A percentile compares a stretch with the other conserved stretches of the same genome.
Conservation (phyloP, 257 asterid genomes). For the Oldenlandia corymbosa region DNA sequence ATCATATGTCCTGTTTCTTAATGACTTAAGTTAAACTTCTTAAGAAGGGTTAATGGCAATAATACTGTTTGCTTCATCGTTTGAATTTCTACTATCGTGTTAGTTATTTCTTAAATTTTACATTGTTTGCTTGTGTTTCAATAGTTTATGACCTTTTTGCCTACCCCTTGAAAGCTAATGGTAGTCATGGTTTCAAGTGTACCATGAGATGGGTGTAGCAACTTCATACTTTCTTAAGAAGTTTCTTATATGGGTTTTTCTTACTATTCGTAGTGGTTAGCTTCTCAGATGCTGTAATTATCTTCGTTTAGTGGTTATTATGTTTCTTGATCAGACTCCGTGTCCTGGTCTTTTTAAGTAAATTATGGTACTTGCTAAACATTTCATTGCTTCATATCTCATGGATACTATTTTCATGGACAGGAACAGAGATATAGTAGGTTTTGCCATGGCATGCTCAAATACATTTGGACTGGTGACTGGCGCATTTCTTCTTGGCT, state of each 20-base stretch:
- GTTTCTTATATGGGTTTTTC: background rate
- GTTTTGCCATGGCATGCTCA: conserved; percentile 98
- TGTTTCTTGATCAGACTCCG: background rate
- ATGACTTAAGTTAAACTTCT: background rate
- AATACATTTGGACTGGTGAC: conserved; percentile 99
- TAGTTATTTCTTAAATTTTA: too few relatives aligned
- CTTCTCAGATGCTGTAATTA: background rate
- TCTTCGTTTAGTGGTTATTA: background rate
- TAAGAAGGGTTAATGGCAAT: background rate
- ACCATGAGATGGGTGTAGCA: background rate
- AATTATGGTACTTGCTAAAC: background rate
- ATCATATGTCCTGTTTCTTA: background rate
- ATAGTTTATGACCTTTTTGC: background rate
- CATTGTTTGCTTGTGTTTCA: background rate
- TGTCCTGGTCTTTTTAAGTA: background rate
- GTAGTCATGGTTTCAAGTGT: background rate
- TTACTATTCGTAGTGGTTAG: background rate
- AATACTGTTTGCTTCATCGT: background rate
- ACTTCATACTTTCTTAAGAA: background rate
- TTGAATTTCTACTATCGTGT: background rate
- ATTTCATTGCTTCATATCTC: conserved; percentile 3
- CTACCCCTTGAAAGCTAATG: background rate
- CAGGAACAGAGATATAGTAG: conserved; percentile 69
- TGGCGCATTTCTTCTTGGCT: conserved; percentile 99
- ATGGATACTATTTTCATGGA: conserved; percentile 24